Base-by-base conservation (phyloP, 192 early-diverging fungal genomes). In the Radiomyces spectabilis region DNA sequence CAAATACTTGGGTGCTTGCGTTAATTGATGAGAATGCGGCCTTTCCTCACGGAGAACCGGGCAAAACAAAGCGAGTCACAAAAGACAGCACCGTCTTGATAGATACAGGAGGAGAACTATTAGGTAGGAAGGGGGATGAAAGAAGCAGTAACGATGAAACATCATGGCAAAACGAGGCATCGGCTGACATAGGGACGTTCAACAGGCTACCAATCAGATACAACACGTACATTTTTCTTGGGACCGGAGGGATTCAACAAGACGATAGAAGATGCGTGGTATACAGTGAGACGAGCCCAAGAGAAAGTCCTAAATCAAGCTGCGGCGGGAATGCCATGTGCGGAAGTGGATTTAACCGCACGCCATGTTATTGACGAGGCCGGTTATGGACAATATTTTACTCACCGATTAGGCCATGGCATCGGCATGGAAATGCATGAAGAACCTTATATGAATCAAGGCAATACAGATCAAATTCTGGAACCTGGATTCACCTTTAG, bases 401-500 rank as follows among this genome's bases (percentile, higher is more conserved):
- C 69, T 8, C 77, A 79, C 52, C 66, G 74, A 13, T 40, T 76
- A 32, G 77, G 77, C 1, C 77, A 79, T 62, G 77, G 77, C 0
- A 55, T 79, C 12, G 77, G 77, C 0, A 18, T 74, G 40, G 74
- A 79, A 25, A 73, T 69, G 15, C 77, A 79, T 41, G 77, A 79
- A 48, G 72, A 76, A 26, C 77, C 77, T n/a, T 79, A 71, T 40
- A 51, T 76, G 51, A 74, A 74, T 24, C 63, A 55, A 58, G 68
- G 74, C 1, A 76, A 79, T 42, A 55, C 61, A 1, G 59, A 59
- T 6, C 65, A 67, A 4, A 38, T 48, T 2, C 58, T 79, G 15
- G 35, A 59, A 8, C 44, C 69, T 8, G 74, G 77, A 10, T 74
- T 76, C 68, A 68, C 67, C 32, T 73, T 79, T 33, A 74, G 65